These are phyloP conservation scores for Aureobasidium pullulans DNA, from an alignment of 2,329 filamentous ascomycete genomes.

Conservation along the genomic window DNA sequence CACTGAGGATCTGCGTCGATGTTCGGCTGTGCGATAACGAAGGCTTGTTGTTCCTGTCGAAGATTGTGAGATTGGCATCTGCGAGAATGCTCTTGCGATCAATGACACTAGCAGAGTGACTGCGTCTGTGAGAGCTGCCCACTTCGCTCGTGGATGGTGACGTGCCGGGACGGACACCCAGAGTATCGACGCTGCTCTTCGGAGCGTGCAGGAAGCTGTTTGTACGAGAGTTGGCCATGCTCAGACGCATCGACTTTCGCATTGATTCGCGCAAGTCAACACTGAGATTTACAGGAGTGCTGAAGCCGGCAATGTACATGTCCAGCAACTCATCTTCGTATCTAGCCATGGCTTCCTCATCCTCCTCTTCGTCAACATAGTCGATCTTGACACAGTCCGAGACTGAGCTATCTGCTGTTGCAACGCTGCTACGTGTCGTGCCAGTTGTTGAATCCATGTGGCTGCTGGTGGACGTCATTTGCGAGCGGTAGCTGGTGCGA, in stretches of 20 bases:
- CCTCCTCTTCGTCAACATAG: slow-evolving; percentile 26
- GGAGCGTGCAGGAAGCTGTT: slow-evolving; percentile 2
- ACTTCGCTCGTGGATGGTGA: slow-evolving; percentile 25
- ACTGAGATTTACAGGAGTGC: slow-evolving; percentile 18
- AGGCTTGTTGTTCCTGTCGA: slow-evolving; percentile 12
- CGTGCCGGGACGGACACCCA: neutral
- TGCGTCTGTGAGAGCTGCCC: slow-evolving; percentile 20
- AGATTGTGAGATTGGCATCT: neutral
- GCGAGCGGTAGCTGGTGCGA: slow-evolving; percentile 54
- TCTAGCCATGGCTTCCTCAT: slow-evolving; percentile 44
- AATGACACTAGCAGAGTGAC: slow-evolving; percentile 13
- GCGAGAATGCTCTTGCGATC: slow-evolving; percentile 8
- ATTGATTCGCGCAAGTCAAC: neutral
- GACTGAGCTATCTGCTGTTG: slow-evolving; percentile 71
- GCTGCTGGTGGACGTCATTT: slow-evolving; percentile 51
- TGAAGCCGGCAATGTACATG: slow-evolving; percentile 53
- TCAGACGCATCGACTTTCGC: slow-evolving; percentile 4
- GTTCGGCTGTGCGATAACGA: neutral
- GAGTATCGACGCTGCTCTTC: neutral
- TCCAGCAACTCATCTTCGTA: slow-evolving; percentile 45
- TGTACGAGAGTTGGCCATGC: slow-evolving; percentile 2
- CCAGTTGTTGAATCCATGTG: slow-evolving; percentile 49
- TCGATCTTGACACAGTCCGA: slow-evolving; percentile 58
- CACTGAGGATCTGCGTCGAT: slow-evolving; percentile 10
- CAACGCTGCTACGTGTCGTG: slow-evolving; percentile 77